A percentile compares a stretch with the other conserved stretches of the same genome.
Conservation (phyloP, 768 basidiomycete species). For the Tylopilus sp. region DNA sequence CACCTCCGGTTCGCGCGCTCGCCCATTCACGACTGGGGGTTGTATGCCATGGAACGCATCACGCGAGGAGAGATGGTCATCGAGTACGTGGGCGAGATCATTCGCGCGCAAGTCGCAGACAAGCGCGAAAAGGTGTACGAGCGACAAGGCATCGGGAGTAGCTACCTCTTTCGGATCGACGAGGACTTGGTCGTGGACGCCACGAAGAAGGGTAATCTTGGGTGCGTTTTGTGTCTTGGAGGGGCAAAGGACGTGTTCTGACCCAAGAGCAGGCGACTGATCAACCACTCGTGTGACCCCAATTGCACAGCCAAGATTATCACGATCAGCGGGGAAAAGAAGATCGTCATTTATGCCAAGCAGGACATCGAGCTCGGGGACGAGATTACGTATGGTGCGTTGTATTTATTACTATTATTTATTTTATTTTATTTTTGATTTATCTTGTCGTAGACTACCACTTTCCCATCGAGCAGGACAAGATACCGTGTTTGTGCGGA, state of each 20-base stretch:
- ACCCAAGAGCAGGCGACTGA: constrained; percentile 66
- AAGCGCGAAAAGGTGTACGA: constrained; percentile 97
- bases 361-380: constrained; percentile 94
- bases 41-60: constrained; percentile 98
- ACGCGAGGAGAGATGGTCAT: constrained; percentile 97
- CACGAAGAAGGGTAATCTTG: constrained; percentile 98
- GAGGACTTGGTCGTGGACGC: constrained; percentile 98
- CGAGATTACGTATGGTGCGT: constrained; percentile 93
- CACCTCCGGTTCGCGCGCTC: constrained; percentile 92
- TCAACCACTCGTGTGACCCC: constrained; percentile 98
- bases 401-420: neutral
- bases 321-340: constrained; percentile 88
- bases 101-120: constrained; percentile 92
- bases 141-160: constrained; percentile 95
- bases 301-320: constrained; percentile 91
- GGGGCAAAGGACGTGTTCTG: constrained; percentile 11
- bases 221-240: constrained; percentile 49
- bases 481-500: constrained; percentile 91
- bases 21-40: constrained; percentile 97
- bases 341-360: constrained; percentile 99
- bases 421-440: neutral
- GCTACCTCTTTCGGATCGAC: constrained; percentile 96
- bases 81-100: constrained; percentile 98
- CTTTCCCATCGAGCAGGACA: constrained; percentile 98
- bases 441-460: constrained; percentile 73